Percentiles rank a stretch among this genome's conserved stretches.
These are phyloP conservation scores for Aspergillus indologenus DNA, from an alignment of 495 filamentous ascomycete genomes.

Conservation along the genomic window DNA sequence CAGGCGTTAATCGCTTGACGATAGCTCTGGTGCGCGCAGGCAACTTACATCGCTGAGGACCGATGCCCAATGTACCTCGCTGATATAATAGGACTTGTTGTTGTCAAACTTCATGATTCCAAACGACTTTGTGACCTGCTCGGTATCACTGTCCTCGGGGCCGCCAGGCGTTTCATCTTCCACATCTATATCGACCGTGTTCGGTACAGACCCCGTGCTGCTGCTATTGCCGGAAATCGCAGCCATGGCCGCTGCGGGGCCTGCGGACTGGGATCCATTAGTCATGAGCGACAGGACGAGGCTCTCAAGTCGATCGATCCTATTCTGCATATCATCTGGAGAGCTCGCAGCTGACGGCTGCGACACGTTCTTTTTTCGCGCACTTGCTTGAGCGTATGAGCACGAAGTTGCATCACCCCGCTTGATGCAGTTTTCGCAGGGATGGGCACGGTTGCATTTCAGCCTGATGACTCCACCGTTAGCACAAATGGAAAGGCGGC, in stretches of 20 bases:
- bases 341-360: slow-evolving; percentile 55
- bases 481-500: slow-evolving; percentile 25
- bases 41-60: slow-evolving; percentile 71
- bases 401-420: slow-evolving; percentile 80
- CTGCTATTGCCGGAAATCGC: slow-evolving; percentile 62
- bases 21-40: slow-evolving; percentile 11
- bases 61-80: slow-evolving; percentile 86
- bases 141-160: slow-evolving; percentile 78
- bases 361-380: slow-evolving; percentile 70
- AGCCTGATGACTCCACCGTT: slow-evolving; percentile 49
- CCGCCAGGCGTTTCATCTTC: slow-evolving; percentile 50
- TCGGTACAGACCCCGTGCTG: slow-evolving; percentile 47
- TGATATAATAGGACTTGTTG: slow-evolving; percentile 81
- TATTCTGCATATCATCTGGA: slow-evolving; percentile 97
- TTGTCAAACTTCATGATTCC: slow-evolving; percentile 86
- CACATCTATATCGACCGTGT: slow-evolving; percentile 53
- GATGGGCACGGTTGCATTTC: slow-evolving; percentile 91
- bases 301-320: slow-evolving; percentile 94
- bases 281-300: slow-evolving; percentile 96
- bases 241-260: slow-evolving; percentile 59
- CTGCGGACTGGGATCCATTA: slow-evolving; percentile 67
- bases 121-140: slow-evolving; percentile 79
- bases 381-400: slow-evolving; percentile 78
- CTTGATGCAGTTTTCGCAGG: slow-evolving; percentile 95
- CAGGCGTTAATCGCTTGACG: slow-evolving; percentile 10